Percentiles rank a stretch among this genome's conserved stretches.
These are phyloP conservation scores for Pseudogymnoascus verrucosus DNA, from an alignment of 2,329 filamentous ascomycete genomes.

Conservation along the genomic window DNA sequence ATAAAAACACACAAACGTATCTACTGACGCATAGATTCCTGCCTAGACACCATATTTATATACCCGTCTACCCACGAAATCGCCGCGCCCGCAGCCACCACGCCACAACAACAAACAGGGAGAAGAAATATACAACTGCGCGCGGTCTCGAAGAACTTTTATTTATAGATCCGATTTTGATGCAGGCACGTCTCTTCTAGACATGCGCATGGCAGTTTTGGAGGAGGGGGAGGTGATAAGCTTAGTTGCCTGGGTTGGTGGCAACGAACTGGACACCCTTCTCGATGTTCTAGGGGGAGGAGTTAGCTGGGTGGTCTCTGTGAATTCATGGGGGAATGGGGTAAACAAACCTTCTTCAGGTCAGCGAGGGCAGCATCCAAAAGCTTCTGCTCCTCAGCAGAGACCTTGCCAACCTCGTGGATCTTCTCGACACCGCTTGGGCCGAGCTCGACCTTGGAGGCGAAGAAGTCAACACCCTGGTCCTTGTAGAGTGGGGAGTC, in stretches of 20 bases:
- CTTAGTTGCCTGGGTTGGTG: conserved; percentile 52
- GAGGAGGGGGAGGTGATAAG: background rate
- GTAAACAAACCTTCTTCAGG: conserved; percentile 53
- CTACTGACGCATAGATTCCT: conserved; percentile 5
- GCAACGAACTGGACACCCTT: conserved; percentile 67
- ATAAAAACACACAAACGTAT: background rate
- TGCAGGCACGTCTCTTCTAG: conserved; percentile 4
- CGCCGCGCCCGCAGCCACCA: background rate
- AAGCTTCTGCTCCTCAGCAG: conserved; percentile 80
- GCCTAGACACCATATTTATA: conserved; percentile 8
- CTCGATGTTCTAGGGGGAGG: conserved; percentile 67
- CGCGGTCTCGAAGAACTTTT: conserved; percentile 3
- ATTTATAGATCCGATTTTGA: background rate
- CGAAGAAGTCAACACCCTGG: conserved; percentile 95
- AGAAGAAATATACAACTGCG: conserved; percentile 6
- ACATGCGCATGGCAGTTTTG: conserved; percentile 6
- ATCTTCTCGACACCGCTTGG: conserved; percentile 95
- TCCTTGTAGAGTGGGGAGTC: conserved; percentile 98
- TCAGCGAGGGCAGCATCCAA: conserved; percentile 77
- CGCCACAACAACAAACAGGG: conserved; percentile 4
- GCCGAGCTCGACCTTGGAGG: conserved; percentile 89
- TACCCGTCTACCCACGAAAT: conserved; percentile 7
- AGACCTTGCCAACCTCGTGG: conserved; percentile 75
- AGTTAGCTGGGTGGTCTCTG: conserved; percentile 12
- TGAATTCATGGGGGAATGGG: background rate